Conservation (phyloP, 768 basidiomycete genomes). For the Podaxis sp. region DNA sequence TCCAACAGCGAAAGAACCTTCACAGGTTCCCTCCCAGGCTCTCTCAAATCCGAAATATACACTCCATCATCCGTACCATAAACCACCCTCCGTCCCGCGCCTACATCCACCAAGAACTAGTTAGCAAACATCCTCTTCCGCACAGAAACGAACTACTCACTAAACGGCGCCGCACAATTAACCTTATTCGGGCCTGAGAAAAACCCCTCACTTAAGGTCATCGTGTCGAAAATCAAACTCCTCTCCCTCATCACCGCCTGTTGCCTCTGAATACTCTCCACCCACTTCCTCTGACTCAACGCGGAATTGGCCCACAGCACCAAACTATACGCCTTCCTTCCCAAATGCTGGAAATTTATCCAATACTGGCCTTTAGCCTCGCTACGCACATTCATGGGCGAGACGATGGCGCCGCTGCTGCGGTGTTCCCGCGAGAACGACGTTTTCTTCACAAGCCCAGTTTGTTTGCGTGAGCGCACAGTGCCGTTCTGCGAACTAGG, state of each 20-base stretch:
- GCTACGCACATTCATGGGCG: conserved; percentile 53
- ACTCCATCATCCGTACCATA: conserved; percentile 99
- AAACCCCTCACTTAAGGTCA: conserved; percentile 83
- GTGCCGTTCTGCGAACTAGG: conserved; percentile 26
- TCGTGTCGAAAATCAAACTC: conserved; percentile 84
- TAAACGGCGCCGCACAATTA: conserved; percentile 85
- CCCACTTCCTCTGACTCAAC: conserved; percentile 88
- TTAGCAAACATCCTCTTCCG: conserved; percentile 1
- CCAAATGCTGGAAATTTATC: conserved; percentile 92
- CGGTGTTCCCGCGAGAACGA: conserved; percentile 40
- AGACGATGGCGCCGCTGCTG: conserved; percentile 38
- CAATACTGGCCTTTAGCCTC: conserved; percentile 83
- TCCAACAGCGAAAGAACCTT: conserved; percentile 88
- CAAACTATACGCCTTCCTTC: conserved; percentile 88
- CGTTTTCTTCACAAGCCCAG: conserved; percentile 45
- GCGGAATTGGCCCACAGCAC: conserved; percentile 90
- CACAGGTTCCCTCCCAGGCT: conserved; percentile 75
- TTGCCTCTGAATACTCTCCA: conserved; percentile 88
- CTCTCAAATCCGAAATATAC: conserved; percentile 87
- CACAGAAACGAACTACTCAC: conserved; percentile 53
- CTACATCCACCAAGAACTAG: conserved; percentile 37
- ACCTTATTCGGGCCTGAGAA: conserved; percentile 85
- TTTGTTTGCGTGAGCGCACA: conserved; percentile 37
- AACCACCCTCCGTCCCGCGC: conserved; percentile 78
- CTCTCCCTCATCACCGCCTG: conserved; percentile 83